Evolutionary conservation across 192 early-diverging fungal species (phyloP), one percentile per base, ranked within the genome.

Genomic region (Dispira parvispora): DNA sequence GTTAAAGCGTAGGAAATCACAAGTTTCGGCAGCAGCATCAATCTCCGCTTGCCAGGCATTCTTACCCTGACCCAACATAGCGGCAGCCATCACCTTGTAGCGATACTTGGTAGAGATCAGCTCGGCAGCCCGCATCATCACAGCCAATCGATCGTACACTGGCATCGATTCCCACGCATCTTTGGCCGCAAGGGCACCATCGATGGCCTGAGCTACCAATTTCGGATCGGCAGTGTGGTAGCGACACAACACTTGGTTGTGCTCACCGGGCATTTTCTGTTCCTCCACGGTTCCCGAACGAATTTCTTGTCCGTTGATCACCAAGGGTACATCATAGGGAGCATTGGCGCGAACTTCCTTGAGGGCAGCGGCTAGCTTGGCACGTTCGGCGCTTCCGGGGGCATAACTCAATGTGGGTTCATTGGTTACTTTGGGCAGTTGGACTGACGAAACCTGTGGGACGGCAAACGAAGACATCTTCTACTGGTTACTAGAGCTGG

Each of bases 11-110:
- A 85, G 84, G 73, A 98, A 98, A 70, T 98, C 95, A 28, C 76
- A 81, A 20, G 94, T 77, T 74, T 98, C 95, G 21, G 92, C 90
- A 20, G 89, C 92, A n/a, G 93, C 83, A 71, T 98, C 95, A 65
- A 98, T 98, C 76, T 98, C 95, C 8, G 95, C 95, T 80, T 98
- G 93, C 91, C 93, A 98, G 56, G 82, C 87, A 71, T 96, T 98
- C 80, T 98, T 98, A 27, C 90, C 90, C 75, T 98, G 95, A 45
- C 95, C 95, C 45, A 98, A 76, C 93, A 98, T 96, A 62, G 95
- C 91, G 43, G 92, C 89, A 16, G 95, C 95, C 82, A 94, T 79
- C 49, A 89, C 67, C 74, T 88, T 82, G 65, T 88, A 91, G 69
- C 91, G 82, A 79, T 98, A 92, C 75, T 98, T 98, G 68, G 70